Base-by-base conservation (phyloP, 2,329 filamentous ascomycete genomes). In the Alternaria sp. region DNA sequence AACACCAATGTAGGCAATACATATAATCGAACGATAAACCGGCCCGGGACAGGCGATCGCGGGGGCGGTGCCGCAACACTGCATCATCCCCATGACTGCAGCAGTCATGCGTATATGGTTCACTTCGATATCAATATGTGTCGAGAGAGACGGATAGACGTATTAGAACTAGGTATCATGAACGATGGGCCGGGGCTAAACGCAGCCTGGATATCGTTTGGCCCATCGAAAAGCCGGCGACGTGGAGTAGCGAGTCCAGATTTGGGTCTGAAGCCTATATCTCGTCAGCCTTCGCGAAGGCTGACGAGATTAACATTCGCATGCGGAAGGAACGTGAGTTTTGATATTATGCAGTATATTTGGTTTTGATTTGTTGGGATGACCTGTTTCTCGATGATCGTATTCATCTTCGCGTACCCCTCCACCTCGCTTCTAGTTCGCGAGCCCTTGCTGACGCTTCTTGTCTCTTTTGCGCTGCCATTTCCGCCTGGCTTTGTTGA, bases 401-500 rank as follows among this genome's bases (percentile, higher is more conserved):
- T 46, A 6, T 12, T 60, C 41, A 59, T 60, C 63, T 60, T 23
- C 68, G 57, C 47, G 64, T 64, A 25, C 62, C 65, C 28, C 69
- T 78, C 83, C 83, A 85, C 55, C 81, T 73, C 33, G 76, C 76
- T 57, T 83, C 82, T 62, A 85, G 61, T 61, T 85, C 83, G 58
- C 80, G 73, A 50, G 83, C 83, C 63, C 83, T 72, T 33, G 78
- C 75, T 12, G 79, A 75, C n/a, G 82, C 83, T 64, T 81, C 82
- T 12, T 68, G 68, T 30, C 82, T 71, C 58, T 77, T 81, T 47
- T 64, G 72, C 9, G 75, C 78, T 26, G 79, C 78, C 68, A 82
- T 82, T 63, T 84, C 80, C 12, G 81, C 81, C 69, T 85, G 83
- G 61, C 82, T 84, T 60, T 82, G 77, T 25, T 81, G 82, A 63